phyloP scores from a whole-genome alignment of 345 rosid genomes.

The Hevea brasiliensis region DNA sequence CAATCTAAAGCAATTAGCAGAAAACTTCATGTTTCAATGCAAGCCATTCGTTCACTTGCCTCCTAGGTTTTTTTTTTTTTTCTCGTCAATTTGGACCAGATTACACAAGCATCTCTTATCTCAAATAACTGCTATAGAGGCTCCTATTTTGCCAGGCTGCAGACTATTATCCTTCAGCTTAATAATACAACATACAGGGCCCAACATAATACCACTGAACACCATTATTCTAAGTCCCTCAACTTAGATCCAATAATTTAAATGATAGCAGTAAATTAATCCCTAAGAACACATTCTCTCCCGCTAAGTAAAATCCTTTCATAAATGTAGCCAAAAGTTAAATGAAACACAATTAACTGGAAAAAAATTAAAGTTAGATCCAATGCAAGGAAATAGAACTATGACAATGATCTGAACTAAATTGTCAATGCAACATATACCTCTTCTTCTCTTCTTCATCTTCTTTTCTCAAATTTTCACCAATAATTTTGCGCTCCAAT shows the following conservation, averaged over 20 bases:
- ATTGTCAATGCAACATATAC: conserved; percentile 40
- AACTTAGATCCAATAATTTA: not conserved
- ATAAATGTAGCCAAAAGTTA: conserved; percentile 1
- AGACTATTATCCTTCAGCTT: not conserved
- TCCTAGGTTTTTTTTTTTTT: not conserved
- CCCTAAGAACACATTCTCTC: not conserved
- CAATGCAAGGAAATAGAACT: conserved; percentile 1
- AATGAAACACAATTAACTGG: not conserved
- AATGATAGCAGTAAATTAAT: not conserved
- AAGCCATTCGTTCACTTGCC: not conserved
- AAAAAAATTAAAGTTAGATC: conserved; percentile 2
- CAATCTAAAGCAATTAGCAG: not conserved
- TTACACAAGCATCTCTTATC: not conserved
- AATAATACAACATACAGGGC: not conserved
- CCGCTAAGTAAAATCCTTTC: not conserved
- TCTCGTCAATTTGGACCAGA: not conserved
- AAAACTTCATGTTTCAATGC: not conserved
- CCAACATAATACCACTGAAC: not conserved
- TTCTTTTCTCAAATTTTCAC: conserved; percentile 70
- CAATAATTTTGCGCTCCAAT: conserved; percentile 60
- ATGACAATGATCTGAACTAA: conserved; percentile 2
- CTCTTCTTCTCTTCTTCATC: conserved; percentile 85
- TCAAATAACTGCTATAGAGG: not conserved
- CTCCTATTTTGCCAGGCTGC: not conserved
- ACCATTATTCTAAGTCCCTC: conserved; percentile 1